These are phyloP conservation scores for Pseudogymnoascus sp. DNA, from an alignment of 2,329 filamentous ascomycete genomes.

Conservation along the genomic window DNA sequence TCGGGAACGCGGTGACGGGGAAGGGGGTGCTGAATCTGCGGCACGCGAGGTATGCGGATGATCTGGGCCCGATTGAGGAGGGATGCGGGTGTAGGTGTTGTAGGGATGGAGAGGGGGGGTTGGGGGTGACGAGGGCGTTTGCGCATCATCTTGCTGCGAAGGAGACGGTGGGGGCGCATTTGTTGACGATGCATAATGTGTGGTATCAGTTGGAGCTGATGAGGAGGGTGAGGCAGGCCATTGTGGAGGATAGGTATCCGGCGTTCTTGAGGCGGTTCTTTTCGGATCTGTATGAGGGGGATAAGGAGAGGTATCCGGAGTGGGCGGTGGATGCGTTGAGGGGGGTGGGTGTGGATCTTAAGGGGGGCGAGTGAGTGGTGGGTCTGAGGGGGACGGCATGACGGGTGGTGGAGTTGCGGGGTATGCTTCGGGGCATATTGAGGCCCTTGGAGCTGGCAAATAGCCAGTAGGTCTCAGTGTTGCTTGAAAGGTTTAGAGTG, in stretches of 20 bases:
- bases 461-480: neutral
- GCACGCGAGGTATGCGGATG: conserved; percentile 63
- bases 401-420: neutral
- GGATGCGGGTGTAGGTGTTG: conserved; percentile 79
- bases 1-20: conserved; percentile 86
- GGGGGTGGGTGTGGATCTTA: conserved; percentile 71
- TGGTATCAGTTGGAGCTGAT: conserved; percentile 86
- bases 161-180: conserved; percentile 81
- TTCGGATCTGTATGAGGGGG: conserved; percentile 54
- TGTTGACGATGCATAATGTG: conserved; percentile 91
- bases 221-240: conserved; percentile 63
- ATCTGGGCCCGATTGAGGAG: conserved; percentile 77
- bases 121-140: conserved; percentile 81
- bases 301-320: conserved; percentile 59
- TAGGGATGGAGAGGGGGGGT: conserved; percentile 53
- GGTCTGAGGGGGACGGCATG: neutral
- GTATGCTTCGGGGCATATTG: neutral
- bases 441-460: neutral
- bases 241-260: conserved; percentile 75
- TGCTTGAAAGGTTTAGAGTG: neutral
- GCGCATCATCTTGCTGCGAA: conserved; percentile 88
- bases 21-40: conserved; percentile 77
- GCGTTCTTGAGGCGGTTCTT: conserved; percentile 75
- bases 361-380: conserved; percentile 24
- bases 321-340: conserved; percentile 80